phyloP scores from a whole-genome alignment of 1,284 basidiomycete genomes.

The Cryptococcus floricola region DNA sequence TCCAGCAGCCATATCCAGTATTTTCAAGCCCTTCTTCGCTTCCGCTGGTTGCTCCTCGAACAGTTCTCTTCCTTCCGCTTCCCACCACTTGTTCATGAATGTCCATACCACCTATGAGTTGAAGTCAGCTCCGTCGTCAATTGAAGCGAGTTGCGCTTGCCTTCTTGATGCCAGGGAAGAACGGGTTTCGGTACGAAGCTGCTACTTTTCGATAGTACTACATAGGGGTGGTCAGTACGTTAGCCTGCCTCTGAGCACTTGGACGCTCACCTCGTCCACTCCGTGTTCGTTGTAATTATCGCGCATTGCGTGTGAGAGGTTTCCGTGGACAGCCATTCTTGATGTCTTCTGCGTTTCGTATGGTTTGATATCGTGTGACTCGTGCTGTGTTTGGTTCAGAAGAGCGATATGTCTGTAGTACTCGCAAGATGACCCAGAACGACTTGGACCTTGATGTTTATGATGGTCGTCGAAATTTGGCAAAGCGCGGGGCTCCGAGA shows the following conservation, averaged over 20 bases:
- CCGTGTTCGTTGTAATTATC: constrained; percentile 64
- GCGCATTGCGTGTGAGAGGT: constrained; percentile 62
- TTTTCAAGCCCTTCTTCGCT: constrained; percentile 22
- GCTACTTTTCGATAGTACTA: constrained; percentile 58
- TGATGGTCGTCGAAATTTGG: no score
- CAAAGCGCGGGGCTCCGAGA: no score
- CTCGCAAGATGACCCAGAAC: no score
- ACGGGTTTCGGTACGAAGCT: constrained; percentile 65
- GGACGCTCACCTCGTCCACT: constrained; percentile 56
- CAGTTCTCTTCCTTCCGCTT: constrained; percentile 39
- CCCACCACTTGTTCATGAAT: constrained; percentile 51
- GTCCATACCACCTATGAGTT: constrained; percentile 28
- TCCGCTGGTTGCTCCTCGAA: constrained; percentile 12
- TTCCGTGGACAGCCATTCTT: constrained; percentile 42
- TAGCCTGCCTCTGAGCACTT: not conserved
- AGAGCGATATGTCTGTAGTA: no score
- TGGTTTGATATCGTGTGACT: no score
- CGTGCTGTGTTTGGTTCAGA: no score
- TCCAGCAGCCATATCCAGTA: constrained; percentile 58
- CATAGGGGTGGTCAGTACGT: not conserved
- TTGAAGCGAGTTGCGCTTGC: constrained; percentile 35
- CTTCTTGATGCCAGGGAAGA: constrained; percentile 63
- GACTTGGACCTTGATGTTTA: no score
- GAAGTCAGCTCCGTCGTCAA: not conserved
- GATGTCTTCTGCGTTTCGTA: not conserved